These are phyloP conservation scores for Microbotryomycetes sp. DNA, from an alignment of 1,284 basidiomycete genomes.

Conservation along the genomic window DNA sequence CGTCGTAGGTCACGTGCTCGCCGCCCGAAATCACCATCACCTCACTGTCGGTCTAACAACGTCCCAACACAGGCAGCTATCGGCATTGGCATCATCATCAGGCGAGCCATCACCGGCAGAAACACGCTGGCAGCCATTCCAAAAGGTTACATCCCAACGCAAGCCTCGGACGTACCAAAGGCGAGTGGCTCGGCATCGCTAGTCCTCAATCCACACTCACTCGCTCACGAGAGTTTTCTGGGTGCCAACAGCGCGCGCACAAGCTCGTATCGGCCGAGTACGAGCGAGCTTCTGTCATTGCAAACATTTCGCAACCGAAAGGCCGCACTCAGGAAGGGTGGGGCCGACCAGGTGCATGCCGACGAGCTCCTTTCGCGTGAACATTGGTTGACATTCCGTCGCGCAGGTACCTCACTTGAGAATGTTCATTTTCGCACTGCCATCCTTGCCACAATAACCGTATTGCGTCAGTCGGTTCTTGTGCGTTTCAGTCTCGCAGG, in stretches of 20 bases:
- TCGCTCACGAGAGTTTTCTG: too few relatives aligned
- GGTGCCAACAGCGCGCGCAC: slow-evolving; percentile 5
- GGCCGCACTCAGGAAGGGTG: slow-evolving; percentile 24
- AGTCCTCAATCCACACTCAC: too few relatives aligned
- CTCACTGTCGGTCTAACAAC: not conserved
- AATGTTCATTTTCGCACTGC: slow-evolving; percentile 24
- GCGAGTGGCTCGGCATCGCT: slow-evolving; percentile 11
- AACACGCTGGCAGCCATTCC: slow-evolving; percentile 22
- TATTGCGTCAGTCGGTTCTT: slow-evolving; percentile 12
- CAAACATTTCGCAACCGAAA: slow-evolving; percentile 20
- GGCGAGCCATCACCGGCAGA: slow-evolving; percentile 11
- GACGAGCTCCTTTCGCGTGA: not conserved
- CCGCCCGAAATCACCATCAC: not conserved
- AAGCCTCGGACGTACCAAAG: slow-evolving; percentile 22
- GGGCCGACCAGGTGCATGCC: slow-evolving; percentile 15
- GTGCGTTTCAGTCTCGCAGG: not conserved
- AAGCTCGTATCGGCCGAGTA: slow-evolving; percentile 27
- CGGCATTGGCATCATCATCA: slow-evolving; percentile 1
- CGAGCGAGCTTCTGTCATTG: slow-evolving; percentile 25
- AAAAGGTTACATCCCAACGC: slow-evolving; percentile 29
- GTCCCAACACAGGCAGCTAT: slow-evolving; percentile 5
- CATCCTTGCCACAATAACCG: slow-evolving; percentile 22
- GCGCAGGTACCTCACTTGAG: slow-evolving; percentile 11
- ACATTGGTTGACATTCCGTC: not conserved
- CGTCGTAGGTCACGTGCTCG: slow-evolving; percentile 5